Base-by-base conservation (phyloP, 106 monocot species). In the Phalaenopsis equestris region DNA sequence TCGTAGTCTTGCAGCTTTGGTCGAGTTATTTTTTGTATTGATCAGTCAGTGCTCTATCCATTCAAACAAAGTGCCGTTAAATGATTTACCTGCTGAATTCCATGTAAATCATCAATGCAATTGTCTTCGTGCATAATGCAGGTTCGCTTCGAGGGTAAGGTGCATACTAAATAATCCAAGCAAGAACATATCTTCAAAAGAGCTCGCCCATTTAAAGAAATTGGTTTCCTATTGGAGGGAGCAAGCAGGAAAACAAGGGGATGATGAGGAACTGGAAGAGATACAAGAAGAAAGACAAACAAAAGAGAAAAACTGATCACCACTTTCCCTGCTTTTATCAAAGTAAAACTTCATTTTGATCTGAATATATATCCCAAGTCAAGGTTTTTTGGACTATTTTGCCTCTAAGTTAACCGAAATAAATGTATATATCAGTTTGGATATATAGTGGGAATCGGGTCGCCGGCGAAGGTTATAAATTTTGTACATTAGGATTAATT, bases 121-220 rank as follows among this genome's bases (percentile, higher is more conserved):
- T 65, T 65, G 23, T 65, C 24, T 65, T 23, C 64, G 24, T 24
- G 14, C 14, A 19, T 45, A 3, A 77, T 82, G 30, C 76, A 99
- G 98, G 85, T 94, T 94, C 88, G 98, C 98, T 55, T 89, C 98
- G 21, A 89, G 94, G 68, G 98, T 99, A 3, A 86, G 94, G 1
- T 92, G 85, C 23, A 99, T 99, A 45, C 78, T 88, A 19, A 99
- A 99, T 78, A 92, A 99, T 75, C 89, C 98, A 37, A 99, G 84
- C 78, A 94, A 94, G 83, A 92, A 99, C 67, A 83, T 99, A 9
- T 83, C 90, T 8, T 88, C 94, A 2, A 99, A 94, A 78, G 98
- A 99, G 85, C 82, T 99, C 42, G 83, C 55, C 10, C 84, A 91
- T 2, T 79, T 99, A 58, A 99, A 88, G 88, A 99, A 88, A 77